phyloP scores from a whole-genome alignment of 768 basidiomycete species.

The Thelephora aurantiotincta region DNA sequence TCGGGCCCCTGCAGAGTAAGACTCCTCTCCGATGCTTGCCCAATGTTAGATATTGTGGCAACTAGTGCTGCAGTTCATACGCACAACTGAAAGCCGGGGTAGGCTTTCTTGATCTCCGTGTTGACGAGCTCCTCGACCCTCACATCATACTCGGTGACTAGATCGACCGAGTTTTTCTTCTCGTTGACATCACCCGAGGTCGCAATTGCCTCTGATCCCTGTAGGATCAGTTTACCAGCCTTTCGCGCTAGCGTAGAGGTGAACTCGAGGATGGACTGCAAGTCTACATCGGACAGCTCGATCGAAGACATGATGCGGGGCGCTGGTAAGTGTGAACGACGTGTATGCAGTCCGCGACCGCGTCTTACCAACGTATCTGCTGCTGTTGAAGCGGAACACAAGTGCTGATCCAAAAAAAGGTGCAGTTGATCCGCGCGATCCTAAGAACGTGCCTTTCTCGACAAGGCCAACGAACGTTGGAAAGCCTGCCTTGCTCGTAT shows the following conservation, averaged over 20 bases:
- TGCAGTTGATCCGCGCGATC: too few species aligned
- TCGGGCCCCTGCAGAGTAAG: constrained; percentile 62
- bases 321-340: too few species aligned
- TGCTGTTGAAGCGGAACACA: too few species aligned
- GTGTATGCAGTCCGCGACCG: too few species aligned
- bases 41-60: not conserved
- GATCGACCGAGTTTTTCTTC: constrained; percentile 90
- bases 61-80: constrained; percentile 16
- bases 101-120: constrained; percentile 43
- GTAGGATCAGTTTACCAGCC: constrained; percentile 64
- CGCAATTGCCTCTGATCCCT: constrained; percentile 65
- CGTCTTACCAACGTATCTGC: too few species aligned
- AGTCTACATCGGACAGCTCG: constrained; percentile 24
- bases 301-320: constrained; percentile 17
- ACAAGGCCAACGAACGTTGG: too few species aligned
- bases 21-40: constrained; percentile 85
- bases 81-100: constrained; percentile 75
- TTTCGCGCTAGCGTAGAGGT: constrained; percentile 54
- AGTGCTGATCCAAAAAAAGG: too few species aligned
- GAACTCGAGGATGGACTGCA: constrained; percentile 53
- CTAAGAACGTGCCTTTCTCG: too few species aligned
- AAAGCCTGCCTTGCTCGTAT: too few species aligned
- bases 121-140: constrained; percentile 80
- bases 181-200: constrained; percentile 42
- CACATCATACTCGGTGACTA: constrained; percentile 92